phyloP scores from a whole-genome alignment of 139 green algal genomes.

The Picochlorum sp. region DNA sequence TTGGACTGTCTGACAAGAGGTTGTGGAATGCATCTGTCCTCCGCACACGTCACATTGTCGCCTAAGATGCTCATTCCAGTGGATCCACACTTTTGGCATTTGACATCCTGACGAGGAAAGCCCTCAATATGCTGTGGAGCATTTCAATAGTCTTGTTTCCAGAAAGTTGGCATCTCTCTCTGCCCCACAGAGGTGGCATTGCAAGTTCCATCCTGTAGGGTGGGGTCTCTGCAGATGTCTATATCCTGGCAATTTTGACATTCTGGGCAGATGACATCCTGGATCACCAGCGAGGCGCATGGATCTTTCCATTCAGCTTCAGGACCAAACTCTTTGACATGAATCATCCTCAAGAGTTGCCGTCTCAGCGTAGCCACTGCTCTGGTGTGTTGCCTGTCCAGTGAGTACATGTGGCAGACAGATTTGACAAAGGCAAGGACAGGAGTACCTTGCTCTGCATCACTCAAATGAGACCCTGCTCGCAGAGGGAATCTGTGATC shows the following conservation, averaged over 20 bases:
- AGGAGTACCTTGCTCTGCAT: conserved; percentile 63
- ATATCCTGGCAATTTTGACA: conserved; percentile 88
- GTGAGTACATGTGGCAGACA: conserved; percentile 58
- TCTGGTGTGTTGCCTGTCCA: conserved; percentile 54
- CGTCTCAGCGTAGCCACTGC: conserved; percentile 58
- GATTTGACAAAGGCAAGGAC: conserved; percentile 76
- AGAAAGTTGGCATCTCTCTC: conserved; percentile 12
- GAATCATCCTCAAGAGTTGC: conserved; percentile 72
- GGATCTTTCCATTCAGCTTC: conserved; percentile 69
- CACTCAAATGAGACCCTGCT: conserved; percentile 64
- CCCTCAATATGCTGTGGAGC: conserved; percentile 13
- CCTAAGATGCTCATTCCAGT: conserved; percentile 43
- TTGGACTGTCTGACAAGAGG: conserved; percentile 13
- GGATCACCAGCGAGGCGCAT: conserved; percentile 73
- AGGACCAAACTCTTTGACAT: conserved; percentile 71
- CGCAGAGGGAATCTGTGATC: conserved; percentile 66
- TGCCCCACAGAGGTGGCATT: conserved; percentile 25
- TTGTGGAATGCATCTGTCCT: conserved; percentile 27
- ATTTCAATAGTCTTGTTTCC: conserved; percentile 7
- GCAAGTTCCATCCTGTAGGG: conserved; percentile 33
- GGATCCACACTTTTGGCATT: conserved; percentile 63
- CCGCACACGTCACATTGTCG: conserved; percentile 53
- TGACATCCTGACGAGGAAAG: conserved; percentile 85
- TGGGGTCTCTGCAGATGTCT: conserved; percentile 79
- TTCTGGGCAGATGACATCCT: conserved; percentile 75